Evolutionary conservation across 2,329 filamentous ascomycete genomes (phyloP).

Genomic region (Ascosphaera apis): DNA sequence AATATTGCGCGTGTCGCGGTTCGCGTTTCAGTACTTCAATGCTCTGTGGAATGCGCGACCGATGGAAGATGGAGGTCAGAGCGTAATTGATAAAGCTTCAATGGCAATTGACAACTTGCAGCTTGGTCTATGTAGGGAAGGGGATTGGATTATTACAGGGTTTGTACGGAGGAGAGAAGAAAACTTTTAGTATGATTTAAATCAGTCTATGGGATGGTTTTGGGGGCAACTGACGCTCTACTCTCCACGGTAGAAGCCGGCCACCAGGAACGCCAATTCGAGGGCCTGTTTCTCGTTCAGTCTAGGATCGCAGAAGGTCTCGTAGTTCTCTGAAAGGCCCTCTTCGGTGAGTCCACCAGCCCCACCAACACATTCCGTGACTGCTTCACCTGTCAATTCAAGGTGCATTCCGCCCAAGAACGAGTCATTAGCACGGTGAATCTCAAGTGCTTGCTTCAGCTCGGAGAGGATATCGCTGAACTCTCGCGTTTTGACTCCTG

Average conservation of each 20-base stretch:
- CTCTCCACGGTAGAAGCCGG: slow-evolving; percentile 46
- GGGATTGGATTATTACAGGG: no score
- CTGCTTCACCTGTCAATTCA: slow-evolving; percentile 83
- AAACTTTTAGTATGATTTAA: no score
- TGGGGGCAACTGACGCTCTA: no score
- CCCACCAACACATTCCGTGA: slow-evolving; percentile 59
- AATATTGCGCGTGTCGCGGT: no score
- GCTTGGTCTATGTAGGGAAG: no score
- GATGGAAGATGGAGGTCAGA: no score
- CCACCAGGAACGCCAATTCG: slow-evolving; percentile 81
- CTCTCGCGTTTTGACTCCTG: slow-evolving; percentile 73
- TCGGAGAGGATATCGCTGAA: slow-evolving; percentile 82
- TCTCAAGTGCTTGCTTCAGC: slow-evolving; percentile 56
- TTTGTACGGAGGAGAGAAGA: no score
- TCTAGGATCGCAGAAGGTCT: slow-evolving; percentile 83
- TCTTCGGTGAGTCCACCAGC: slow-evolving; percentile 1
- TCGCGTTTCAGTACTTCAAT: no score
- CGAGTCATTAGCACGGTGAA: slow-evolving; percentile 63
- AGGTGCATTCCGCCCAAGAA: slow-evolving; percentile 88
- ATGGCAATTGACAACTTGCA: no score
- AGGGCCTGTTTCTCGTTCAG: slow-evolving; percentile 96
- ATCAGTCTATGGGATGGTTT: no score
- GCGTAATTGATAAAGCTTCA: no score
- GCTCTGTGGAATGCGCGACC: no score
- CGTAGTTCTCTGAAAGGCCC: slow-evolving; percentile 32